Conservation (phyloP, 1,284 basidiomycete species). For the Ceratobasidium sp. region DNA sequence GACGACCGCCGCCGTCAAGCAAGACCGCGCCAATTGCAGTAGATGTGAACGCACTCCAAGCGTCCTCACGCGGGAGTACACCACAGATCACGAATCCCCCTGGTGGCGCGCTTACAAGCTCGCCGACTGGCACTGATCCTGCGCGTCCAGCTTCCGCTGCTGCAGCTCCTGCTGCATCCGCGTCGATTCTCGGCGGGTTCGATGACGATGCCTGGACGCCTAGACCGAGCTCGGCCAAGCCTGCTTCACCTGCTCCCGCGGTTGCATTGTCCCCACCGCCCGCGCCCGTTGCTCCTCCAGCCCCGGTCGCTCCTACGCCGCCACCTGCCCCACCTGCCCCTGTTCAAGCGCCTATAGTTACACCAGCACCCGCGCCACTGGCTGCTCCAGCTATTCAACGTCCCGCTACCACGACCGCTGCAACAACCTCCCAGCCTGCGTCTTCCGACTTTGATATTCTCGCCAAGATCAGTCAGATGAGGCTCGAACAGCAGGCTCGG, state of each 20-base stretch:
- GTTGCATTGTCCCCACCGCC: constrained; percentile 60
- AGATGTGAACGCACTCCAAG: constrained; percentile 81
- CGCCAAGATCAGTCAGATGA: constrained; percentile 57
- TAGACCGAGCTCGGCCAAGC: constrained; percentile 78
- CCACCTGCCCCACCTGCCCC: constrained; percentile 59
- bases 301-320: constrained; percentile 52
- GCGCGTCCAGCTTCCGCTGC: constrained; percentile 36
- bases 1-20: constrained; percentile 81
- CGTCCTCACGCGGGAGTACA: constrained; percentile 76
- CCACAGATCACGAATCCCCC: constrained; percentile 65
- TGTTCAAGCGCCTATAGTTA: constrained; percentile 52
- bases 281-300: constrained; percentile 55
- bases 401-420: constrained; percentile 53
- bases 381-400: constrained; percentile 49
- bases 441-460: constrained; percentile 67
- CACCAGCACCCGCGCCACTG: constrained; percentile 58
- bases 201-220: constrained; percentile 99
- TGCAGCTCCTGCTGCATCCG: constrained; percentile 60
- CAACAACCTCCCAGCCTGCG: constrained; percentile 49
- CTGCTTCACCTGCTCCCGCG: constrained; percentile 63
- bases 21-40: constrained; percentile 74
- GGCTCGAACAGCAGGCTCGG: constrained; percentile 28
- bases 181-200: constrained; percentile 77
- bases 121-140: constrained; percentile 20
- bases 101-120: constrained; percentile 28